Base-by-base conservation (phyloP, 1,139 yeast genomes). In the Protomyces macrosporus region DNA sequence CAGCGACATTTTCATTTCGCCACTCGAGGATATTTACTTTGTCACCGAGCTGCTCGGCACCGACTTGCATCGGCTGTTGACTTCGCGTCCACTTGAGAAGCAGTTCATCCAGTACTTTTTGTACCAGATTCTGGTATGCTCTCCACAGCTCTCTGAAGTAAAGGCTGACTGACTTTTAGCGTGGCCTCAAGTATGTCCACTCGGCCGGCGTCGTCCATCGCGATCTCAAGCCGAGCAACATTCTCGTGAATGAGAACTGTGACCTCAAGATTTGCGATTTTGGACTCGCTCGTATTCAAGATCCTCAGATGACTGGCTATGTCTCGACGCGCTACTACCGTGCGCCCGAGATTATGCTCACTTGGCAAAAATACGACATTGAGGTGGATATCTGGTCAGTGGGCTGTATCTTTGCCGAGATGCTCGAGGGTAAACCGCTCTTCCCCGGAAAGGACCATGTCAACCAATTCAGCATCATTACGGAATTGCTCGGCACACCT, bases 401-500 rank as follows among this genome's bases (percentile, higher is more conserved):
- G n/a, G 99, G 98, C 16, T 93, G 99, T 77, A 93, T 93, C 68
- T 88, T 93, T 73, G 96, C 98, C 10, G 99, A 93, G 75, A 93
- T 95, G 97, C 88, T 93, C 70, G 97, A 93, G 75, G 98, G 98
- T n/a, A 91, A 90, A 75, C 98, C 99, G 1, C 79, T 93, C 56
- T 93, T 93, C 82, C 98, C 98, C 0, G 99, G 99, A 59, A 90
- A 90, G 75, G 98, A 95, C 75, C 99, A 93, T 74, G 98, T 93
- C 65, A 97, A 93, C 75, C 99, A 93, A 79, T 93, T 95, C 74
- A 87, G 96, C 42, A 93, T 93, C 74, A 93, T 93, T 70, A 93
- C 98, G 6, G 98, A 95, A 77, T 81, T 93, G 68, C 80, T 93
- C 69, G 99, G 99, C 0, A 88, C 96, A 2, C 99, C 98, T 9